phyloP scores from a whole-genome alignment of 2,329 filamentous ascomycete species.

The Colletotrichum sp. region DNA sequence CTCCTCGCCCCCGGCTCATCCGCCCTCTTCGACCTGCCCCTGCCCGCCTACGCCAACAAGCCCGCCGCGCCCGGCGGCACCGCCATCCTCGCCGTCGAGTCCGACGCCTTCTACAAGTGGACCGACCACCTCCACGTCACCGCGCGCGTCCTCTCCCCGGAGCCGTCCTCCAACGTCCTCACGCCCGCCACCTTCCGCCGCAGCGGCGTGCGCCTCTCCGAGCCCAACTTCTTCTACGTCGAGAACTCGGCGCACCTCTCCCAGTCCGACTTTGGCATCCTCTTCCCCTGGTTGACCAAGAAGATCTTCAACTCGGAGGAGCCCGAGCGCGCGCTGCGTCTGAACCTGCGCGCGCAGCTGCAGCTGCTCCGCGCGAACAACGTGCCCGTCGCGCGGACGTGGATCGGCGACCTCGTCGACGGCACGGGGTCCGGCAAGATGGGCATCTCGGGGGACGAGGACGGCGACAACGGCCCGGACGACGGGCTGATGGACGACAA shows the following conservation, averaged over 20 bases:
- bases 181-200: slow-evolving; percentile 44
- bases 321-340: slow-evolving; percentile 58
- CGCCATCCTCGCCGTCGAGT: slow-evolving; percentile 73
- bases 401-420: slow-evolving; percentile 54
- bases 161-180: slow-evolving; percentile 50
- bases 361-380: slow-evolving; percentile 57
- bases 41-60: slow-evolving; percentile 69
- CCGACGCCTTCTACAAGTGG: slow-evolving; percentile 82
- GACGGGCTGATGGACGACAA: slow-evolving; percentile 52
- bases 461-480: slow-evolving; percentile 23
- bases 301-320: slow-evolving; percentile 62
- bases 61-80: slow-evolving; percentile 57
- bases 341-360: slow-evolving; percentile 56
- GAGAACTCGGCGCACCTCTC: slow-evolving; percentile 77
- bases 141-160: slow-evolving; percentile 67
- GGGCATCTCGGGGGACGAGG: not conserved
- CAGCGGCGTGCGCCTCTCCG: slow-evolving; percentile 45
- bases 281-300: slow-evolving; percentile 76
- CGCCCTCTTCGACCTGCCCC: slow-evolving; percentile 72
- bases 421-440: slow-evolving; percentile 44
- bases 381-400: slow-evolving; percentile 55
- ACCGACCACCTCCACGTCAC: slow-evolving; percentile 72
- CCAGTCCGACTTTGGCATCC: slow-evolving; percentile 82
- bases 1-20: slow-evolving; percentile 66
- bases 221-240: slow-evolving; percentile 78